A percentile compares a stretch with the other conserved stretches of the same genome.
Conservation (phyloP, 805 yeast species). For the Clavispora carvajalis region DNA sequence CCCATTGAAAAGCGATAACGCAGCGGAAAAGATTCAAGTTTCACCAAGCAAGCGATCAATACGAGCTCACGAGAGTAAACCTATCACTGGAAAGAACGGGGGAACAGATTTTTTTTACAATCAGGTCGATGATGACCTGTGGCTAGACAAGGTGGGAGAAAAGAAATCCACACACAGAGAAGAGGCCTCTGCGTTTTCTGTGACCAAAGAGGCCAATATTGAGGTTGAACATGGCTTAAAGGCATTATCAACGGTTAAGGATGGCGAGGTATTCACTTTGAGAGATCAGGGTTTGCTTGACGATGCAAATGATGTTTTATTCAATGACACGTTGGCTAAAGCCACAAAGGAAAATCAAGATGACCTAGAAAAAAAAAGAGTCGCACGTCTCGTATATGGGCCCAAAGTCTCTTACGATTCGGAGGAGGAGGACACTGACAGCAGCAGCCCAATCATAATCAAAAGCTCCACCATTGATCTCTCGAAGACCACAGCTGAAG, state of each 20-base stretch:
- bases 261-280: slow-evolving; percentile 52
- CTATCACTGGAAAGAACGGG: background rate
- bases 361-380: slow-evolving; percentile 21
- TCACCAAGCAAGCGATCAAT: too few species aligned
- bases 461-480: background rate
- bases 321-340: slow-evolving; percentile 29
- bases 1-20: slow-evolving; percentile 3
- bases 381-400: slow-evolving; percentile 4
- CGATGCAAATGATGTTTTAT: slow-evolving; percentile 28
- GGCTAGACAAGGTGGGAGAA: slow-evolving; percentile 20
- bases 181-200: too few species aligned
- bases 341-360: slow-evolving; percentile 25
- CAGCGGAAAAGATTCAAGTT: background rate
- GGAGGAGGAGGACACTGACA: slow-evolving; percentile 4
- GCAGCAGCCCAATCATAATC: slow-evolving; percentile 4
- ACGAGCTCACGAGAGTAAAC: too few species aligned
- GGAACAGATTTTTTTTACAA: slow-evolving; percentile 10
- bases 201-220: slow-evolving; percentile 29
- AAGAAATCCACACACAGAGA: slow-evolving; percentile 28
- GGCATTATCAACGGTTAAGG: slow-evolving; percentile 35
- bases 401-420: background rate
- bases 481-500: background rate
- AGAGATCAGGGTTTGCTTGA: slow-evolving; percentile 43
- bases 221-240: slow-evolving; percentile 41
- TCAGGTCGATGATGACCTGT: slow-evolving; percentile 8